Conservation (phyloP, 1,139 yeast species). For the Blastobotrys buckinghamii region DNA sequence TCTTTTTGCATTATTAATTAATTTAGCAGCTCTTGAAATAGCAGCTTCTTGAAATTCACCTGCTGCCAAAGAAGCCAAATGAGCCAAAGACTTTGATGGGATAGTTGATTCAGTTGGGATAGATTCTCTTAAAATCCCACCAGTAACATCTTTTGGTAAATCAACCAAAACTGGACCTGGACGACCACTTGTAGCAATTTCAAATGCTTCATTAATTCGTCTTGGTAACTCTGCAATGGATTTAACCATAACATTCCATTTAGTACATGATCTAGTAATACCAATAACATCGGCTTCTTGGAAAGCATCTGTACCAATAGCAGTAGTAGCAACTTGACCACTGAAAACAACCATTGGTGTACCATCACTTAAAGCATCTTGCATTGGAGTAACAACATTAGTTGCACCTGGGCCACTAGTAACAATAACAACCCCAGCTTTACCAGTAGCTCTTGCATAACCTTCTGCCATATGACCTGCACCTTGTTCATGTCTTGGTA, state of each 20-base stretch:
- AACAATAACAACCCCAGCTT: conserved; percentile 96
- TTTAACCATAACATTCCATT: conserved; percentile 99
- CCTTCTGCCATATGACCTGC: conserved; percentile 99
- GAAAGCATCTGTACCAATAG: conserved; percentile 97
- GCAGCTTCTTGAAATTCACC: conserved; percentile 74
- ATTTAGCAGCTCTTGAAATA: conserved; percentile 67
- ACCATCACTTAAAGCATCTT: conserved; percentile 96
- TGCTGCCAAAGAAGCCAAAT: conserved; percentile 64
- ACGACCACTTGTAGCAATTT: conserved; percentile 91
- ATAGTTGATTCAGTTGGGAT: conserved; percentile 82
- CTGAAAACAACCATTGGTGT: conserved; percentile 96
- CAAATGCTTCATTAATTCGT: conserved; percentile 95
- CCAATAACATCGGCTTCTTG: conserved; percentile 99
- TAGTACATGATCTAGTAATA: conserved; percentile 93
- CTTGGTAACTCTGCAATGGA: conserved; percentile 90
- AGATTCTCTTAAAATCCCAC: conserved; percentile 76
- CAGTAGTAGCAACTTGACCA: conserved; percentile 93
- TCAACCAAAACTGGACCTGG: conserved; percentile 99
- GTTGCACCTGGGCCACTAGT: conserved; percentile 99
- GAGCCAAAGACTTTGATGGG: conserved; percentile 73
- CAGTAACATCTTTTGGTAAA: conserved; percentile 96
- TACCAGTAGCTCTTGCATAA: conserved; percentile 90
- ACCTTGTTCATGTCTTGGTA: conserved; percentile 98
- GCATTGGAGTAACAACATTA: conserved; percentile 94
- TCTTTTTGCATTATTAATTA: conserved; percentile 75